Conservation (phyloP, 441 rosid species). For the Daphne laureola region DNA sequence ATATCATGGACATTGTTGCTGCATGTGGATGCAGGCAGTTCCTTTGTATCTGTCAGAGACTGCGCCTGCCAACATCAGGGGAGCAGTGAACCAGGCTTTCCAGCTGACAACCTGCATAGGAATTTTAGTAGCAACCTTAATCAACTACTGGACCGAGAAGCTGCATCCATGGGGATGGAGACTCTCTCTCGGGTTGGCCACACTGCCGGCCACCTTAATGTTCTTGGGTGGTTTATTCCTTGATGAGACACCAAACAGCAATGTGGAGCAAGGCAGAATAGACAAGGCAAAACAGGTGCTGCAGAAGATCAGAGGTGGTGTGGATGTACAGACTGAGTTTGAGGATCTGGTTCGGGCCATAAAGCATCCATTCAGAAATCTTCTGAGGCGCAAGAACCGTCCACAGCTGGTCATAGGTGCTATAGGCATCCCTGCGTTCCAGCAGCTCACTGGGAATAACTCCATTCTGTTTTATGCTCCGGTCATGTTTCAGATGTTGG, state of each 20-base stretch:
- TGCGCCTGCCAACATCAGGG: conserved; percentile 78
- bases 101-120: conserved; percentile 79
- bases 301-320: conserved; percentile 65
- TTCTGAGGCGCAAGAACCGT: conserved; percentile 49
- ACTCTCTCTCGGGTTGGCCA: conserved; percentile 71
- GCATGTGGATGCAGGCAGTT: conserved; percentile 43
- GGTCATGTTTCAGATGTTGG: conserved; percentile 78
- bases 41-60: conserved; percentile 81
- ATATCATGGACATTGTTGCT: too few species aligned
- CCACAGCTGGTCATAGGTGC: conserved; percentile 81
- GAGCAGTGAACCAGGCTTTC: conserved; percentile 74
- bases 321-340: conserved; percentile 63
- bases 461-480: conserved; percentile 88
- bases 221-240: conserved; percentile 61
- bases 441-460: conserved; percentile 83
- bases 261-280: conserved; percentile 64
- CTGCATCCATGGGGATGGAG: conserved; percentile 96
- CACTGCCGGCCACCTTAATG: conserved; percentile 66
- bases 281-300: conserved; percentile 55
- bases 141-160: conserved; percentile 56
- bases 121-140: conserved; percentile 56
- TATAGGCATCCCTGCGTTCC: conserved; percentile 71
- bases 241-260: conserved; percentile 88
- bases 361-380: conserved; percentile 69
- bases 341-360: conserved; percentile 61